Conservation (phyloP, 2,329 filamentous ascomycete genomes). For the Trichoderma cornu-damae region DNA sequence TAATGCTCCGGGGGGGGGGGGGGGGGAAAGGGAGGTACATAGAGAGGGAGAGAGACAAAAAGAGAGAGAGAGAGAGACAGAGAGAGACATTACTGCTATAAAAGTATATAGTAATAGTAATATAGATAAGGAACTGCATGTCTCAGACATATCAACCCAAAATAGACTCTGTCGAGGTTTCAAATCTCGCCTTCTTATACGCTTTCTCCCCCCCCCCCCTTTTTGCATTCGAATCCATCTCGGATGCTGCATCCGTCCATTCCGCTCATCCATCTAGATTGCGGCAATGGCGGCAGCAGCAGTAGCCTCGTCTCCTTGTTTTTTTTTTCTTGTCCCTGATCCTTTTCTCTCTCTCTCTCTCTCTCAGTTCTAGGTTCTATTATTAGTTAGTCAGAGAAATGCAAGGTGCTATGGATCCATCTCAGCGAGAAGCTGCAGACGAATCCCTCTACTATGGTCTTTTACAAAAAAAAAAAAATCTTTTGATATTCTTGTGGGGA, state of each 20-base stretch:
- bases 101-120: too few species aligned
- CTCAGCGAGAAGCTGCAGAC: neutral
- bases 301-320: neutral
- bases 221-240: neutral
- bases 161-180: too few species aligned
- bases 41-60: too few species aligned
- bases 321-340: neutral
- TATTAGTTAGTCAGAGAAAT: too few species aligned
- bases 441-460: neutral
- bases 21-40: too few species aligned
- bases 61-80: too few species aligned
- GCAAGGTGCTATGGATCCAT: neutral
- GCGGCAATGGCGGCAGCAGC: neutral
- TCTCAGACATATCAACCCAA: neutral
- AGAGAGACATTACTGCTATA: neutral
- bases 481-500: too few species aligned
- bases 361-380: too few species aligned
- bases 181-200: neutral
- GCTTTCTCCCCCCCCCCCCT: too few species aligned
- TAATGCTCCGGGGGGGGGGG: too few species aligned
- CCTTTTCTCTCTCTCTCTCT: too few species aligned
- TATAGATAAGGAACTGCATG: neutral
- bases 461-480: neutral
- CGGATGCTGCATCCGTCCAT: slow-evolving; percentile 1
- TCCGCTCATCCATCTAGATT: neutral